These are phyloP conservation scores for Yamadazyma tumulicola DNA, from an alignment of 805 yeast species.

Conservation along the genomic window DNA sequence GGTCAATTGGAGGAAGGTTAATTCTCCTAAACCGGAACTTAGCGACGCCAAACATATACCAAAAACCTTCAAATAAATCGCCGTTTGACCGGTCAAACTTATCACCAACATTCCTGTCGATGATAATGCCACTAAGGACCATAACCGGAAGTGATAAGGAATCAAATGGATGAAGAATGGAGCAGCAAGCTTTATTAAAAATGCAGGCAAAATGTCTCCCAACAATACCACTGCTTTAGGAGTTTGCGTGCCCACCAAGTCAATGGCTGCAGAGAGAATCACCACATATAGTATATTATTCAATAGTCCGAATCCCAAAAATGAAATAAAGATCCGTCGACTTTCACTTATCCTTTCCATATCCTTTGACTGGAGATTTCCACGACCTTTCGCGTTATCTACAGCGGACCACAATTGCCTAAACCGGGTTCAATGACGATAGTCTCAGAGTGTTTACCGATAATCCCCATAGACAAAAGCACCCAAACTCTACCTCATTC, in stretches of 20 bases:
- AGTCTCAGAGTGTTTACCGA: too few relatives aligned
- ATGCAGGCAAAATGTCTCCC: conserved; percentile 85
- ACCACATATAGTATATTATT: conserved; percentile 91
- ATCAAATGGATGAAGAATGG: conserved; percentile 75
- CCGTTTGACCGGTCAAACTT: conserved; percentile 34
- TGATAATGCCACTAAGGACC: conserved; percentile 54
- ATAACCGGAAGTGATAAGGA: conserved; percentile 56
- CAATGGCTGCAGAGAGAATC: conserved; percentile 87
- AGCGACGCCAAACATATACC: conserved; percentile 80
- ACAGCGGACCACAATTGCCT: too few relatives aligned
- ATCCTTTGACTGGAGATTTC: too few relatives aligned
- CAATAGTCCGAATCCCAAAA: conserved; percentile 80
- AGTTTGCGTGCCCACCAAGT: conserved; percentile 74
- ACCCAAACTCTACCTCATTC: too few relatives aligned
- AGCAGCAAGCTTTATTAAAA: conserved; percentile 63
- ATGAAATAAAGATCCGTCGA: conserved; percentile 42
- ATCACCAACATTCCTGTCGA: conserved; percentile 72
- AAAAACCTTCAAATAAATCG: conserved; percentile 41
- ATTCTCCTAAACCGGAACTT: conserved; percentile 88
- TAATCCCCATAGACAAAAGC: too few relatives aligned
- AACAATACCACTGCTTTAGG: conserved; percentile 85
- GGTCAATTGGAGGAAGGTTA: conserved; percentile 82
- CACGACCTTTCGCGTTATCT: too few relatives aligned
- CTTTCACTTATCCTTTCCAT: conserved; percentile 1
- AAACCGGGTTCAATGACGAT: too few relatives aligned